phyloP scores from a whole-genome alignment of 345 rosid species.

The Arabidopsis arenosa region DNA sequence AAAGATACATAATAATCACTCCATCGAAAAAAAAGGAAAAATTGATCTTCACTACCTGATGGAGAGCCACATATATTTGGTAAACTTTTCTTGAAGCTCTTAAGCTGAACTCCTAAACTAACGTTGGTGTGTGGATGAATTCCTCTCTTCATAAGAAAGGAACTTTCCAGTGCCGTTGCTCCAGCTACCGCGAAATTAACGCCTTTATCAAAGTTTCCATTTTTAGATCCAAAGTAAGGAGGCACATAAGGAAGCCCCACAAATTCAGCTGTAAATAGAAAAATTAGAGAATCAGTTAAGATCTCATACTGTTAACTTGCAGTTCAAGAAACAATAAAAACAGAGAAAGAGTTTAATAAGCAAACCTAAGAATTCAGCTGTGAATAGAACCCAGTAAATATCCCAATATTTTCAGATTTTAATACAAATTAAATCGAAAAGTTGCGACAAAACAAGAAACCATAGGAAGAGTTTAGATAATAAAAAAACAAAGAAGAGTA shows the following conservation, averaged over 20 bases:
- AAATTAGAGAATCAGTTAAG: background rate
- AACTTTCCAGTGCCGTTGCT: constrained; percentile 51
- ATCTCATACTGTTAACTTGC: constrained; percentile 3
- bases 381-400: background rate
- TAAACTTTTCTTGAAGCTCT: constrained; percentile 47
- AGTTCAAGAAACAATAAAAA: constrained; percentile 5
- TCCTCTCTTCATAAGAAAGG: constrained; percentile 43
- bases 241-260: constrained; percentile 51
- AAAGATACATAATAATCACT: background rate
- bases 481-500: background rate
- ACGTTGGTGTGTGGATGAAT: constrained; percentile 25
- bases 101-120: constrained; percentile 51
- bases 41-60: constrained; percentile 30
- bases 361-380: background rate
- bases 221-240: constrained; percentile 45
- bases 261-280: constrained; percentile 47
- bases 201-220: constrained; percentile 46
- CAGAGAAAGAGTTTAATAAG: background rate
- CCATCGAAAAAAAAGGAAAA: background rate
- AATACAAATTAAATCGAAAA: background rate
- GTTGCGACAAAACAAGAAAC: background rate
- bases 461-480: background rate
- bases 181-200: constrained; percentile 58
- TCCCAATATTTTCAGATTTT: background rate
- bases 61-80: constrained; percentile 47